Evolutionary conservation across 2,329 filamentous ascomycete genomes (phyloP).

Genomic region (Diaporthe citriasiana): DNA sequence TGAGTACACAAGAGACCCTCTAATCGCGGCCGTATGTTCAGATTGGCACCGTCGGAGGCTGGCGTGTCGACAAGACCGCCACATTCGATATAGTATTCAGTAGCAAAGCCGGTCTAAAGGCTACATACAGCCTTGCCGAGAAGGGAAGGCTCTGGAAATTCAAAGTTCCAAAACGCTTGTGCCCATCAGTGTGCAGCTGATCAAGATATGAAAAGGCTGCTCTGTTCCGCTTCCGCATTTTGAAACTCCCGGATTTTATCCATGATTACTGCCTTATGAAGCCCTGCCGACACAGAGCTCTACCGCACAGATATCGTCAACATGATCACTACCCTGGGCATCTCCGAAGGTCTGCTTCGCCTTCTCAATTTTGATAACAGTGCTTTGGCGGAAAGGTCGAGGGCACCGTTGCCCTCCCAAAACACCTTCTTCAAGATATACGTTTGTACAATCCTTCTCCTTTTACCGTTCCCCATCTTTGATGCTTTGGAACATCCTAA

Average conservation of each 20-base stretch:
- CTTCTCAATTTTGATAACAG: neutral
- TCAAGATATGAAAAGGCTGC: neutral
- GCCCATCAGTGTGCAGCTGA: neutral
- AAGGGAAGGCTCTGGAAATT: neutral
- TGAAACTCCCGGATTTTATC: neutral
- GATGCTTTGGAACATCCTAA: neutral
- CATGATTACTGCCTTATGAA: neutral
- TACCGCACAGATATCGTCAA: neutral
- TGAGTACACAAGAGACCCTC: too few species aligned
- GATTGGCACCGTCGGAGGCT: neutral
- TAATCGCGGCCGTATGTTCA: neutral
- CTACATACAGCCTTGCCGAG: neutral
- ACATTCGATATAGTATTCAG: neutral
- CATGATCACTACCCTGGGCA: neutral
- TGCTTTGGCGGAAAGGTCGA: neutral
- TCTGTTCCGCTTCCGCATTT: neutral
- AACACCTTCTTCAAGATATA: neutral
- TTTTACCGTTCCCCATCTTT: neutral
- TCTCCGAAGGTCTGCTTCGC: neutral
- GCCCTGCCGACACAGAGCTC: neutral
- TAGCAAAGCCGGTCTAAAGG: neutral
- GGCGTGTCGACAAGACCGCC: neutral
- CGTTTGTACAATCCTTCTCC: neutral
- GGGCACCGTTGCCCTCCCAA: accelerated
- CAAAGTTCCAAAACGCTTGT: too few species aligned